phyloP scores from a whole-genome alignment of 2,329 filamentous ascomycete species.

The Aspergillus quadricinctus region DNA sequence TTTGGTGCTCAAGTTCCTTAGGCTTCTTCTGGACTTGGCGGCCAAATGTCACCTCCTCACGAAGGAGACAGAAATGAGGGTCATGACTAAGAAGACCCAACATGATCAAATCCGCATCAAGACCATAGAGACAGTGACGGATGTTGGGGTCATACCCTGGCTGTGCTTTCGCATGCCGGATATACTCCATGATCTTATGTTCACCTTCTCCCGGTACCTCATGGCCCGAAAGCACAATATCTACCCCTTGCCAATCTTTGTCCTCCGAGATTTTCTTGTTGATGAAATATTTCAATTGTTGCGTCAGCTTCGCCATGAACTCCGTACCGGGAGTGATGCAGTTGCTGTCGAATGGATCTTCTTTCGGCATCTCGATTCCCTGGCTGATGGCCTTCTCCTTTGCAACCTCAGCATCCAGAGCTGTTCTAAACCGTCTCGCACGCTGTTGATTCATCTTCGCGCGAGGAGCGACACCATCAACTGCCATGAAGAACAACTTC shows the following conservation, averaged over 20 bases:
- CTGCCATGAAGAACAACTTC: constrained; percentile 98
- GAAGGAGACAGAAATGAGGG: constrained; percentile 92
- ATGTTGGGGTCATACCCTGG: constrained; percentile 88
- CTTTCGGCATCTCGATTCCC: constrained; percentile 88
- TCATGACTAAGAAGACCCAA: constrained; percentile 94
- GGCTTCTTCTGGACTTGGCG: constrained; percentile 81
- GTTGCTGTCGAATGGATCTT: constrained; percentile 96
- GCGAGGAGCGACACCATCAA: constrained; percentile 93
- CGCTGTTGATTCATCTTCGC: constrained; percentile 99
- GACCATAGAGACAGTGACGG: constrained; percentile 92
- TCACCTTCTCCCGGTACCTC: constrained; percentile 98
- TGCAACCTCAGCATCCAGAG: constrained; percentile 81
- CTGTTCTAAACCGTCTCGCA: constrained; percentile 88
- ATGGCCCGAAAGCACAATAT: constrained; percentile 93
- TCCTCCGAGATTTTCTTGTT: constrained; percentile 98
- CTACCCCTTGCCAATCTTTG: constrained; percentile 93
- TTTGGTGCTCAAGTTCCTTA: constrained; percentile 96
- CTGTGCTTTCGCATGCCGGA: constrained; percentile 93
- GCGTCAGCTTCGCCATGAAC: constrained; percentile 95
- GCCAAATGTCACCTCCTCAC: constrained; percentile 97
- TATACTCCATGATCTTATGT: constrained; percentile 99
- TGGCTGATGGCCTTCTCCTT: constrained; percentile 88
- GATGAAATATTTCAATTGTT: constrained; percentile 95
- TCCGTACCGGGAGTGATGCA: constrained; percentile 95
- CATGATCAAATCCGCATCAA: constrained; percentile 99